Percentiles rank a stretch among this genome's conserved stretches.
Evolutionary conservation across 768 basidiomycete species (phyloP).

Genomic region (Lactifluus volemus): DNA sequence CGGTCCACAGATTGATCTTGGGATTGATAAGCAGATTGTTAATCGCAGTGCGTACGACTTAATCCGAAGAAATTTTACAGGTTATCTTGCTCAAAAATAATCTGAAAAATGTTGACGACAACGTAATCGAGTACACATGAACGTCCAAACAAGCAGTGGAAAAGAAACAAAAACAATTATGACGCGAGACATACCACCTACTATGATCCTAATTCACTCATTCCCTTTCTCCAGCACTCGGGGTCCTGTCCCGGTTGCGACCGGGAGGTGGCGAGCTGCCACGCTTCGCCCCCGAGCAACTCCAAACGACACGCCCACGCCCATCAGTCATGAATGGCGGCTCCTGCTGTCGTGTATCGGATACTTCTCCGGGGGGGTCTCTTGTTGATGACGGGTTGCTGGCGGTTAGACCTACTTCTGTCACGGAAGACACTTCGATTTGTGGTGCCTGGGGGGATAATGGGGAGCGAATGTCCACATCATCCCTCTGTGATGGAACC

Average conservation of each 20-base stretch:
- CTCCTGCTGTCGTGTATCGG: constrained; percentile 11
- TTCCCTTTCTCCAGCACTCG: background rate
- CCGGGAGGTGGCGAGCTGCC: background rate
- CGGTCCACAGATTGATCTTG: too few relatives aligned
- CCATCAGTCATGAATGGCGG: constrained; percentile 30
- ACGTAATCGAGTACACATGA: background rate
- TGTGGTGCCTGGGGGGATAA: background rate
- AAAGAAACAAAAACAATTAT: background rate
- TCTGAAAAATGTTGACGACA: background rate
- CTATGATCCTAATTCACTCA: background rate
- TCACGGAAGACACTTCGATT: background rate
- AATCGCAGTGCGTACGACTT: too few relatives aligned
- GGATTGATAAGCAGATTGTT: too few relatives aligned
- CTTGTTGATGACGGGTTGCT: background rate
- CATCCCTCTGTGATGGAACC: background rate
- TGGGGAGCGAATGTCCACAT: background rate
- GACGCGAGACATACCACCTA: background rate
- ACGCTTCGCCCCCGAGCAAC: constrained; percentile 19
- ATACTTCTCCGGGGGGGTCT: background rate
- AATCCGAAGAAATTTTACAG: background rate
- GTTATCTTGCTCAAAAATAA: background rate
- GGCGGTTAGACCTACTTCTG: background rate
- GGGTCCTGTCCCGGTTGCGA: background rate
- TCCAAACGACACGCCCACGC: constrained; percentile 31
- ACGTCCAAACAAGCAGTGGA: background rate